Conservation (phyloP, 78 protist genomes). For the Dictyostelium capitatum region DNA sequence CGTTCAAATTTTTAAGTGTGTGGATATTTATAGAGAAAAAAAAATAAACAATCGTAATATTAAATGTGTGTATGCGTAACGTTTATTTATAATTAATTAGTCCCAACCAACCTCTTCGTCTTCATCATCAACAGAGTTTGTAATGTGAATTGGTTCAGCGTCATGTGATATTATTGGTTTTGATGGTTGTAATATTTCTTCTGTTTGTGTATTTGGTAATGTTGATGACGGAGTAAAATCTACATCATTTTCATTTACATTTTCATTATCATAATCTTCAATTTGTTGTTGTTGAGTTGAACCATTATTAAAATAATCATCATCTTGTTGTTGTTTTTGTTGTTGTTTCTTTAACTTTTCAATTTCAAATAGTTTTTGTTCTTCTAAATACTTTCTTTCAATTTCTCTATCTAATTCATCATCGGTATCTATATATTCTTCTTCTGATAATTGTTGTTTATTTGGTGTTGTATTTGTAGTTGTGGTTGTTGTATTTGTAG, state of each 20-base stretch:
- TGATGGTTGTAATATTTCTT: no score
- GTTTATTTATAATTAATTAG: no score
- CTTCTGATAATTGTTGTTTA: background rate
- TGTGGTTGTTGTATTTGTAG: background rate
- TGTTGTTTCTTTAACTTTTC: background rate
- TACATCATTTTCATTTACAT: background rate
- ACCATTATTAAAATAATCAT: background rate
- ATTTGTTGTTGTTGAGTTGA: background rate
- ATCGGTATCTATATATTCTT: conserved; percentile 42
- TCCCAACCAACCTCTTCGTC: no score
- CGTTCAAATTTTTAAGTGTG: no score
- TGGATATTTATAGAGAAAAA: no score
- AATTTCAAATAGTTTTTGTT: conserved; percentile 1
- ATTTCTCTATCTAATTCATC: conserved; percentile 60
- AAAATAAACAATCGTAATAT: no score
- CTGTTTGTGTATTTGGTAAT: no score
- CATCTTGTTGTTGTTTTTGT: background rate
- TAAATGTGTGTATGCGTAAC: no score
- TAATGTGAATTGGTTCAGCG: no score
- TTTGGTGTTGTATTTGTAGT: background rate
- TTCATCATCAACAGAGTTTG: no score
- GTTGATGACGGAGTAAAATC: no score
- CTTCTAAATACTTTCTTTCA: conserved; percentile 54
- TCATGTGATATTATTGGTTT: no score
- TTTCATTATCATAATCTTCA: background rate